Base-by-base conservation (phyloP, 345 rosid genomes). In the Microthlaspi erraticum region DNA sequence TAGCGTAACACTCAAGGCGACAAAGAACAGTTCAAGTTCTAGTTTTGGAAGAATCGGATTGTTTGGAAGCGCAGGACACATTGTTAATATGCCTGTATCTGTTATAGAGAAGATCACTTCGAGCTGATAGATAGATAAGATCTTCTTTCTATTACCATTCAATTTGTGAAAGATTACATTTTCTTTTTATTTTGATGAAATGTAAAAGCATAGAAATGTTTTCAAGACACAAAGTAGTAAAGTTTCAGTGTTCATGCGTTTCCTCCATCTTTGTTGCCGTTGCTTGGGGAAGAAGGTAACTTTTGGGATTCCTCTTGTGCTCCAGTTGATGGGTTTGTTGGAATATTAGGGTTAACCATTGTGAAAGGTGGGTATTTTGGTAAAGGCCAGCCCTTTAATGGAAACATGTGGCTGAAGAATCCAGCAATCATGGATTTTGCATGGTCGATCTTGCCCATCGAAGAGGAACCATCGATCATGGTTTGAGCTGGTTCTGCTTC, bases 1-100 rank as follows among this genome's bases (percentile, higher is more conserved):
- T 68, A 83, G 65, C 16, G 60, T 89, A 20, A 72, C 45, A 49
- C 66, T 91, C 3, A 81, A 66, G 0, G 89, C 88, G 1, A 85
- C 83, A 1, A 76, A 77, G 77, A 89, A 80, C 71, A 81, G 78
- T 79, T 45, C 86, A 0, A 66, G 29, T 11, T 76, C 88, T 10
- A 88, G 88, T 84, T 91, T 62, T 43, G 99, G 99, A 52, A 87
- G 90, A 82, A 83, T 94, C 1, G 88, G 89, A 19, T 69, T 94
- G 26, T 82, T 86, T 9, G 99, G 99, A 66, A 66, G 72, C 42
- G 75, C 60, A 18, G 96, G 96, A 17, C 99, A 91, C 48, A 49
- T 81, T 76, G 70, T 88, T 4, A 88, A 81, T 84, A 88, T 94
- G 69, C 98, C 98, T 10, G 39, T 94, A 71, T 77, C 98, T 0